Evolutionary conservation across 2,329 filamentous ascomycete genomes (phyloP).

Genomic region (Myriosclerotinia duriaeana): DNA sequence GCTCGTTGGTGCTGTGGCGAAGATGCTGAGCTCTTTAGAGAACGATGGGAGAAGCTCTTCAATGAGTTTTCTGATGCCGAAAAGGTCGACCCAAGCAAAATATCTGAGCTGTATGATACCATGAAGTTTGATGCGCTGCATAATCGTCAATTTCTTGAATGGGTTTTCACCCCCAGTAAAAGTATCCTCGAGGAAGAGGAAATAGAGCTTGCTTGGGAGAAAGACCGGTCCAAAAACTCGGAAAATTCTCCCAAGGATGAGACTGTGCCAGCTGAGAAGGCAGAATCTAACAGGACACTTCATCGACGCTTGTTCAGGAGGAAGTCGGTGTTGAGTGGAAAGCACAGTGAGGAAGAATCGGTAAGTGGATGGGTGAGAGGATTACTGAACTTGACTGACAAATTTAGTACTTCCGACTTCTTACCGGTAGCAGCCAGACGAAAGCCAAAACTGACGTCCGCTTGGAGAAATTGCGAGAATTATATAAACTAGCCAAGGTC

Average conservation of each 20-base stretch:
- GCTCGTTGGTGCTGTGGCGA: conserved; percentile 95
- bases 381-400: neutral
- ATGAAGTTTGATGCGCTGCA: conserved; percentile 99
- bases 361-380: neutral
- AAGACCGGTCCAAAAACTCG: conserved; percentile 33
- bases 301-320: conserved; percentile 57
- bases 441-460: conserved; percentile 81
- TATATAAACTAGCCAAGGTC: conserved; percentile 92
- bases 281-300: conserved; percentile 36
- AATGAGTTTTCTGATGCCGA: conserved; percentile 94
- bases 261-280: conserved; percentile 33
- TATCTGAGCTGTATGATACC: conserved; percentile 96
- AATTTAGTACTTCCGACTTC: conserved; percentile 78
- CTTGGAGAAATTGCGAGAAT: conserved; percentile 83
- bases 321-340: conserved; percentile 58
- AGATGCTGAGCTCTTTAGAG: conserved; percentile 89
- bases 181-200: conserved; percentile 72
- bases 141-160: conserved; percentile 93
- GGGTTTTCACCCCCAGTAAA: conserved; percentile 89
- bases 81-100: conserved; percentile 98
- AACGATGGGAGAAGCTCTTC: conserved; percentile 98
- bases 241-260: conserved; percentile 31
- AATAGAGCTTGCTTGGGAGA: conserved; percentile 40
- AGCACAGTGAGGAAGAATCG: conserved; percentile 49
- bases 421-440: conserved; percentile 70